A percentile compares a stretch with the other conserved stretches of the same genome.
phyloP scores from a whole-genome alignment of 2,329 filamentous ascomycete species.

The Amauroascus verrucosus region DNA sequence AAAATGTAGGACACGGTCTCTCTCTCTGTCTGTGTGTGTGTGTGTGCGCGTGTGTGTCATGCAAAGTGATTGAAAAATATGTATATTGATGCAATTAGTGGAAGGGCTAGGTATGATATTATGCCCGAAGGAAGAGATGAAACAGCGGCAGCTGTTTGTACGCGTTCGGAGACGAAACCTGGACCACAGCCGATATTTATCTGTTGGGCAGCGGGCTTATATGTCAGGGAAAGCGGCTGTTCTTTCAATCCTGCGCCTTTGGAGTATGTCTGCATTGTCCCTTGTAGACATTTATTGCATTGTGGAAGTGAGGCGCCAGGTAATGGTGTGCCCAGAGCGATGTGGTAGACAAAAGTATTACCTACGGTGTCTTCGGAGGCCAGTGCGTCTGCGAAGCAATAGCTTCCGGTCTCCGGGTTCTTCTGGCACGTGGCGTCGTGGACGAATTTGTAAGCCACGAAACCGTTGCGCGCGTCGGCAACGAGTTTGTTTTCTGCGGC shows the following conservation, averaged over 20 bases:
- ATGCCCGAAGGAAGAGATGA: neutral
- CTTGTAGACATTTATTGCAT: constrained; percentile 64
- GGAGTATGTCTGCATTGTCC: constrained; percentile 75
- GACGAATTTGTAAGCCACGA: constrained; percentile 65
- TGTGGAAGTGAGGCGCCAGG: constrained; percentile 57
- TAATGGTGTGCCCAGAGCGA: constrained; percentile 65
- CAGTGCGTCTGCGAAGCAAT: constrained; percentile 72
- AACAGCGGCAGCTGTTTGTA: neutral
- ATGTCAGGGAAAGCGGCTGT: constrained; percentile 58
- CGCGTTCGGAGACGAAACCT: constrained; percentile 36
- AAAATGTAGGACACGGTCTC: no score
- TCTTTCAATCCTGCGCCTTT: constrained; percentile 54
- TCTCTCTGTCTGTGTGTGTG: no score
- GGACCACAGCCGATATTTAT: constrained; percentile 57
- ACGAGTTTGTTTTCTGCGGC: constrained; percentile 57
- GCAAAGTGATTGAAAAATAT: neutral
- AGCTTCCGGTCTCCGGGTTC: constrained; percentile 54
- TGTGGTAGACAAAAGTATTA: constrained; percentile 72
- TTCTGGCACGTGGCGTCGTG: constrained; percentile 74
- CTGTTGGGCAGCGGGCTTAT: constrained; percentile 58
- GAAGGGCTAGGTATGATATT: neutral
- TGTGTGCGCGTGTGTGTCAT: neutral
- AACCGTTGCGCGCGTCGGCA: constrained; percentile 61
- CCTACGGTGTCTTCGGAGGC: constrained; percentile 57
- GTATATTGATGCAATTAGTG: neutral